Percentiles rank a stretch among this genome's conserved stretches.
These are phyloP conservation scores for Clavispora santaluciae DNA, from an alignment of 805 yeast genomes.

Conservation along the genomic window DNA sequence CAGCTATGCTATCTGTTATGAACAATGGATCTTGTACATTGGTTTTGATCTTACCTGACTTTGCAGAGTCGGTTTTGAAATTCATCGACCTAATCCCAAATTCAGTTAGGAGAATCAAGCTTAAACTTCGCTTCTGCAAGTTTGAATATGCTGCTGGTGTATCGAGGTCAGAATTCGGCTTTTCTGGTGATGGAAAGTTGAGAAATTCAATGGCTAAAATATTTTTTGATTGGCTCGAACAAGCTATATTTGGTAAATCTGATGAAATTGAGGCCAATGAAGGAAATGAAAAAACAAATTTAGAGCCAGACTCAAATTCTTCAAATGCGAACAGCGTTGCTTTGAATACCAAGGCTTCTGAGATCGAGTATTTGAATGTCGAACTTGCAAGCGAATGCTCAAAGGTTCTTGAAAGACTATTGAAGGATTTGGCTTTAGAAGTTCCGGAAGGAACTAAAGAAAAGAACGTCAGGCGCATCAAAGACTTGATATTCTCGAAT, in stretches of 20 bases:
- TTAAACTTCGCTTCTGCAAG: constrained; percentile 42
- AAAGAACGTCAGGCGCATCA: constrained; percentile 48
- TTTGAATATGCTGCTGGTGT: constrained; percentile 31
- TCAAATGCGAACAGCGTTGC: neutral
- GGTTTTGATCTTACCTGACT: constrained; percentile 27
- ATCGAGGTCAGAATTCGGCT: constrained; percentile 28
- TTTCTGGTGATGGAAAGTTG: constrained; percentile 41
- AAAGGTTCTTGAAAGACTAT: constrained; percentile 49
- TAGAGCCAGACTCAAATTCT: too few species aligned
- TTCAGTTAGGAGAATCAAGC: constrained; percentile 25
- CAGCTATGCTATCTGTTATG: constrained; percentile 31
- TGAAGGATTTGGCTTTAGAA: constrained; percentile 56
- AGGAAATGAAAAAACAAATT: too few species aligned
- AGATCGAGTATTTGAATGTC: constrained; percentile 44
- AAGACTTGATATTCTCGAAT: constrained; percentile 60
- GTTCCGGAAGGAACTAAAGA: constrained; percentile 52
- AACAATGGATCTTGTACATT: constrained; percentile 34
- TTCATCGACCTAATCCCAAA: constrained; percentile 27
- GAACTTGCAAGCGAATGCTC: constrained; percentile 66
- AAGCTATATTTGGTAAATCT: constrained; percentile 35
- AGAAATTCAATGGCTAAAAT: constrained; percentile 46
- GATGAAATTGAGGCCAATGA: constrained; percentile 17
- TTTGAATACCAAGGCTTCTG: constrained; percentile 15
- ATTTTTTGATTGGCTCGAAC: constrained; percentile 51
- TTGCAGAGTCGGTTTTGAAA: constrained; percentile 22